Base-by-base conservation (phyloP, 2,329 filamentous ascomycete species). In the Sporothrix humicola region DNA sequence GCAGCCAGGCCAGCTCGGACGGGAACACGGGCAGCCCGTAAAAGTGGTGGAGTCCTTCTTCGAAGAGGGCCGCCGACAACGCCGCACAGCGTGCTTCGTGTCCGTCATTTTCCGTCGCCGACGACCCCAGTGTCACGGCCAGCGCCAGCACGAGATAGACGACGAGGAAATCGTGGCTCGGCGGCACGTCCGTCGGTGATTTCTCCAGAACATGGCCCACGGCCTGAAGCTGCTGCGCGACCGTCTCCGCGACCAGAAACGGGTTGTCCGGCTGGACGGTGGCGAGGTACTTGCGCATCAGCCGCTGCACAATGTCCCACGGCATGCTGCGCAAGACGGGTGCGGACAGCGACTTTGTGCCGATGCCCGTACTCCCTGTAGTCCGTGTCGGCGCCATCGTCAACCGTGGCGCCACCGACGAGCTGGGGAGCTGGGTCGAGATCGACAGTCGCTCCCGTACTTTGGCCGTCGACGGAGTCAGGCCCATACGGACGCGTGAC, bases 131-230 rank as follows among this genome's bases (percentile, higher is more conserved):
- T 2, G 79, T 80, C 1, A 79, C 78, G 0, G 79, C 79, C 48
- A 80, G 78, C 15, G 80, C 79, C n/a, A 81, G 75, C 37, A 80
- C 76, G 20, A 81, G 76, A 63, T 80, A 81, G 37, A 80, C 77
- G 31, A 80, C 77, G 8, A 80, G 75, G 66, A 79, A 80, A 61
- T 81, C 80, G 70, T 79, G 80, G 52, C 77, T 78, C 0, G 79
- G 77, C 2, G 74, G 65, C 0, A 79, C 77, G 48, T n/a, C n/a
- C n/a, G n/a, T n/a, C n/a, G n/a, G n/a, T n/a, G n/a, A n/a, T n/a
- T n/a, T 65, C 37, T 13, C 48, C 13, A 52, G 6, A 10, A 52
- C 15, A 17, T 66, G 46, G 46, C 56, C 70, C 7, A 75, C 74
- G 42, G 73, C 74, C 20, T 78, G 76, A 37, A 81, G 77, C 69